These are phyloP conservation scores for Penicillium freii DNA, from an alignment of 2,329 filamentous ascomycete species.

Conservation along the genomic window DNA sequence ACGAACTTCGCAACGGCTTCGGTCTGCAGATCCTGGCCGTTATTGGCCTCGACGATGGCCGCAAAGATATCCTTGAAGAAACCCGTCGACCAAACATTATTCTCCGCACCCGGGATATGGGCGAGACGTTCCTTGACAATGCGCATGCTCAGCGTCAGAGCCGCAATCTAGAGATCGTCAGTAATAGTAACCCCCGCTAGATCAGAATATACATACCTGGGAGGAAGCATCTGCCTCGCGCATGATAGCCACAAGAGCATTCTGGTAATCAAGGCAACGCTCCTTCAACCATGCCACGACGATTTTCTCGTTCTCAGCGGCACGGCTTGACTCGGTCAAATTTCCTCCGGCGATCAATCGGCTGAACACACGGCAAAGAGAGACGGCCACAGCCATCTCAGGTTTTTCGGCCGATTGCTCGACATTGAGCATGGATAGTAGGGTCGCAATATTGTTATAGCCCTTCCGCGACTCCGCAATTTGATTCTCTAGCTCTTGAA, in stretches of 20 bases:
- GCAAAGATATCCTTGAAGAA: slow-evolving; percentile 67
- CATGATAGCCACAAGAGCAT: slow-evolving; percentile 61
- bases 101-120: slow-evolving; percentile 58
- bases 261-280: slow-evolving; percentile 69
- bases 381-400: slow-evolving; percentile 68
- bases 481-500: slow-evolving; percentile 73
- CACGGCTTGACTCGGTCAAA: slow-evolving; percentile 63
- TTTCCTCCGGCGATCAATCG: slow-evolving; percentile 72
- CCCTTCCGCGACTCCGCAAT: slow-evolving; percentile 83
- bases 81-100: slow-evolving; percentile 69
- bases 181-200: not conserved
- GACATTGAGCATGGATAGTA: slow-evolving; percentile 62
- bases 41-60: slow-evolving; percentile 58
- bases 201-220: slow-evolving; percentile 33
- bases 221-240: slow-evolving; percentile 58
- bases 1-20: slow-evolving; percentile 77
- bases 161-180: slow-evolving; percentile 55
- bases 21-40: slow-evolving; percentile 60
- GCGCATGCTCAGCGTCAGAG: slow-evolving; percentile 77
- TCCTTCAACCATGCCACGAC: slow-evolving; percentile 77
- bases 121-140: slow-evolving; percentile 76
- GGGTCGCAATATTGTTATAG: slow-evolving; percentile 81
- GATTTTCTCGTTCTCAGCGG: slow-evolving; percentile 69
- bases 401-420: slow-evolving; percentile 54
- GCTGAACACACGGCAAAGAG: slow-evolving; percentile 82